A percentile compares a stretch with the other conserved stretches of the same genome.
These are phyloP conservation scores for Cordyceps cicadae DNA, from an alignment of 2,329 filamentous ascomycete genomes.

Conservation along the genomic window DNA sequence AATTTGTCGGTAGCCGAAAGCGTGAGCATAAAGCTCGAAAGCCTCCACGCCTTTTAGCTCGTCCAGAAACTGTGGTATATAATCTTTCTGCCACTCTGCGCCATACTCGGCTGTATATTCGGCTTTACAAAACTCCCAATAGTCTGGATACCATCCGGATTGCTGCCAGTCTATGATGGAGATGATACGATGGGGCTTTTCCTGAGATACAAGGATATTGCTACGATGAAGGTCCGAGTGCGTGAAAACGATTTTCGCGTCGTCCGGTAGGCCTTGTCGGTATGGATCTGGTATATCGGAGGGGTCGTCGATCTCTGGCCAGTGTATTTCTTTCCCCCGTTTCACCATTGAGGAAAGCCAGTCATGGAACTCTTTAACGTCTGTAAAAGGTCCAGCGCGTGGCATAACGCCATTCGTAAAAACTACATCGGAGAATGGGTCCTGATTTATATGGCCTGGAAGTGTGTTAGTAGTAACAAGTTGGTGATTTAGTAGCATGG, in stretches of 20 bases:
- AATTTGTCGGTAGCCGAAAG: neutral
- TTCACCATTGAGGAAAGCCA: conserved; percentile 12
- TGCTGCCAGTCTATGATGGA: neutral
- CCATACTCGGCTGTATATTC: neutral
- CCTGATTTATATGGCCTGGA: conserved; percentile 12
- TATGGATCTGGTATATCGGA: neutral
- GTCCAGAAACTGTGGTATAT: neutral
- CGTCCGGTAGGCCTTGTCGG: neutral
- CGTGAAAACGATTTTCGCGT: neutral
- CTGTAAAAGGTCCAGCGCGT: conserved; percentile 11
- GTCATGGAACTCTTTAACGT: conserved; percentile 11
- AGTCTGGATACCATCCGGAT: neutral
- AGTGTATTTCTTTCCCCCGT: neutral
- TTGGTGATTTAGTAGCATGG: neutral
- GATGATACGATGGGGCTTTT: neutral
- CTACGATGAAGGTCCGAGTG: neutral
- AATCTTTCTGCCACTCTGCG: neutral
- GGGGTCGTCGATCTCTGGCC: neutral
- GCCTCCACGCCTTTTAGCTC: neutral
- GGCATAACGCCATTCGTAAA: conserved; percentile 5
- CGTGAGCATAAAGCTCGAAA: neutral
- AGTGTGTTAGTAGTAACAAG: neutral
- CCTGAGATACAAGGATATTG: neutral
- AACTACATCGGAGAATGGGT: conserved; percentile 3
- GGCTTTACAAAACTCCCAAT: neutral